Percentiles rank a stretch among this genome's conserved stretches.
Conservation (phyloP, 2,329 filamentous ascomycete species). For the Fusarium tjaetaba region DNA sequence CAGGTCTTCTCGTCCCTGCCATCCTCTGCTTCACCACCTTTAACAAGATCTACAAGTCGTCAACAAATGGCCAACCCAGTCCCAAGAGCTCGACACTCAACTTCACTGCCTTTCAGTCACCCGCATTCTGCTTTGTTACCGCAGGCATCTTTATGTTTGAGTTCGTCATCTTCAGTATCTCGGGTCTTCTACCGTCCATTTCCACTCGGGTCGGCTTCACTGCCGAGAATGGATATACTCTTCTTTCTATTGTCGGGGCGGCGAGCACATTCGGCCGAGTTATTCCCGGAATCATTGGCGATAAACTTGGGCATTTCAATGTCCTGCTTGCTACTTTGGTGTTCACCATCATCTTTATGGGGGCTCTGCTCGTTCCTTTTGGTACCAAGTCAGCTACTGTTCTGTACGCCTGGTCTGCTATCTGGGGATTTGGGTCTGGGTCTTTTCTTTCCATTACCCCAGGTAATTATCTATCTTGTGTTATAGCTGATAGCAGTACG, state of each 20-base stretch:
- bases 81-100: conserved; percentile 46
- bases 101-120: conserved; percentile 52
- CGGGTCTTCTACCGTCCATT: conserved; percentile 58
- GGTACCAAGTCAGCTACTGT: conserved; percentile 51
- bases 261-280: conserved; percentile 55
- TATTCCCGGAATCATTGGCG: conserved; percentile 55
- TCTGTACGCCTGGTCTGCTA: conserved; percentile 55
- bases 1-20: conserved; percentile 41
- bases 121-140: conserved; percentile 54
- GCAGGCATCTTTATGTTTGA: conserved; percentile 57
- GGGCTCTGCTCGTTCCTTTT: conserved; percentile 56
- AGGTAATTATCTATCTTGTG: conserved; percentile 23
- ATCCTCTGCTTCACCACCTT: conserved; percentile 50
- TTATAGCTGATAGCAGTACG: fast-evolving
- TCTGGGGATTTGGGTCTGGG: conserved; percentile 61
- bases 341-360: conserved; percentile 54
- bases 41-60: conserved; percentile 31
- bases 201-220: conserved; percentile 49
- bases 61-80: neutral
- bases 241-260: conserved; percentile 56
- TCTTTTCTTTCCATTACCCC: conserved; percentile 57
- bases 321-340: conserved; percentile 33
- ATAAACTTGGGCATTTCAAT: conserved; percentile 58
- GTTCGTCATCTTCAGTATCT: conserved; percentile 59
- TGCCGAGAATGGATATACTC: conserved; percentile 53